phyloP scores from a whole-genome alignment of 768 basidiomycete genomes.

The Suillus discolor region DNA sequence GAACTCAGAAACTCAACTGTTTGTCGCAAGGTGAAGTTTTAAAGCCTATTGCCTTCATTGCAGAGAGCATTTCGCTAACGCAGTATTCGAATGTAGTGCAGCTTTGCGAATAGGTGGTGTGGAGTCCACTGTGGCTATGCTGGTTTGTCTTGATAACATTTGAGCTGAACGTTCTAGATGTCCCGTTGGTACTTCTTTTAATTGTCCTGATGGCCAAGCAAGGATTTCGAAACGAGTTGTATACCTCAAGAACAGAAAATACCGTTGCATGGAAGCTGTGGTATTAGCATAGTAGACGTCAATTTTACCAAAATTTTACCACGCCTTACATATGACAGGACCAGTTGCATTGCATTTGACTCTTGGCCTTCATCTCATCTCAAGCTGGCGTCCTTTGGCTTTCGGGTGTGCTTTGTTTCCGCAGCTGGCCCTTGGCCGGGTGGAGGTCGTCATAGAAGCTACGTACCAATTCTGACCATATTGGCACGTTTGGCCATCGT shows the following conservation, averaged over 20 bases:
- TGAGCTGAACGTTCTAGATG: neutral
- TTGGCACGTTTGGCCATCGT: neutral
- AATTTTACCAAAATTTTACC: neutral
- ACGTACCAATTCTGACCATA: neutral
- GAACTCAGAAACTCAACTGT: neutral
- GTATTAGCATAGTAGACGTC: neutral
- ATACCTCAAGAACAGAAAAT: neutral
- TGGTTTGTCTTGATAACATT: neutral
- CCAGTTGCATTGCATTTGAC: neutral
- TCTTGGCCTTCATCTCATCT: neutral
- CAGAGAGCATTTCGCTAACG: neutral
- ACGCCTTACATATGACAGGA: neutral
- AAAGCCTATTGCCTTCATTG: neutral
- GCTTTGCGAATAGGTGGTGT: neutral
- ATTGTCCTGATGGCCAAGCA: too few species aligned
- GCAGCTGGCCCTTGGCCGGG: neutral
- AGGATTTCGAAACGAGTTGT: neutral
- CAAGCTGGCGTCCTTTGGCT: neutral
- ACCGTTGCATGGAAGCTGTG: neutral
- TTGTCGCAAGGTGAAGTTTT: neutral
- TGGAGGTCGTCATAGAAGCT: slow-evolving; percentile 1
- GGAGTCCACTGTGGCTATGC: neutral
- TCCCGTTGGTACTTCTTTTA: neutral
- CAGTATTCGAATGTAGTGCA: neutral
- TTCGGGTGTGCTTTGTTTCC: too few species aligned